Evolutionary conservation across 148 eudicot genomes (phyloP), one percentile per base, ranked within the genome.

Genomic region (Dianthus caryophyllus): DNA sequence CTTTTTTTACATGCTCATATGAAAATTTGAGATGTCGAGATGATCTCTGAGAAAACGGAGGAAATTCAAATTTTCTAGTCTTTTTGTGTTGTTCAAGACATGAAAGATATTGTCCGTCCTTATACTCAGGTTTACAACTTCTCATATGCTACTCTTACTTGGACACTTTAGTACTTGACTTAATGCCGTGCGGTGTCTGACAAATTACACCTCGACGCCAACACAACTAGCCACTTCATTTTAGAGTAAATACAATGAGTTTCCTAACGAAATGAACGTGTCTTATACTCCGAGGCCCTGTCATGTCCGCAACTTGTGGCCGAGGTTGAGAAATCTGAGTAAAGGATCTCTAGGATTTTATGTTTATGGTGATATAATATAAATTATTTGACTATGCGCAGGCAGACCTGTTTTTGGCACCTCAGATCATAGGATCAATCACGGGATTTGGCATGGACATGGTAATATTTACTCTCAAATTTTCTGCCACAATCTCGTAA

Each of bases 371-470:
- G 17, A 67, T 38, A 27, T 41, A 13, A 61, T 60, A 38, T 50
- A 5, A 38, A 24, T 38, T 33, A 57, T 64, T 56, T 57, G 50
- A 43, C 12, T 44, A 22, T 31, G 11, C 77, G 77, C 88, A 92
- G 98, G 98, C 94, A 24, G 94, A 92, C 84, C 57, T 85, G 64
- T 92, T 79, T 75, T 64, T 92, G 56, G 96, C 89, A 56, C 98
- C 98, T 41, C 98, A 92, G 79, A 70, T 87, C 5, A 13, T 1
- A 61, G 83, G 80, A 53, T 81, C 88, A 53, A 60, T 75, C 54
- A 83, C 63, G 66, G 80, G 87, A 76, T 89, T 87, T 80, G 75
- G 56, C 36, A 26, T 93, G 50, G 84, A 87, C 77, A 76, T 87
- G 98, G 98, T 89, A 82, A 6, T 39, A 33, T 33, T 33, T 33